Conservation (phyloP, 2,329 filamentous ascomycete genomes). For the Aspergillus latus region DNA sequence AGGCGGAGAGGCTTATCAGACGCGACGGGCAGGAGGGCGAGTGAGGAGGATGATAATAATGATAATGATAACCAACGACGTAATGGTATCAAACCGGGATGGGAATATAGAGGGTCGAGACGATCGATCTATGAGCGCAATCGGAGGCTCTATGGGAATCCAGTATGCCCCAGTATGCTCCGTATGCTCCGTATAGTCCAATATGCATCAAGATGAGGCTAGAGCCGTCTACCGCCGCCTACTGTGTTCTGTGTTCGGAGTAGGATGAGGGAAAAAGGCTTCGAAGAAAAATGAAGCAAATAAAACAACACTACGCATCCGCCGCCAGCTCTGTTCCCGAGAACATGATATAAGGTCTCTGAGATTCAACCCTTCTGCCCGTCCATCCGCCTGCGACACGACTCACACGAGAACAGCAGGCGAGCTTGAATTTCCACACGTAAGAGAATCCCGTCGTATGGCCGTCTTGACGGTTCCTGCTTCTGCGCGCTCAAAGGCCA, state of each 20-base stretch:
- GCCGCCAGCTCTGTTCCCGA: no score
- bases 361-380: no score
- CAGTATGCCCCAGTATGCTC: no score
- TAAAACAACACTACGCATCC: no score
- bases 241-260: background rate
- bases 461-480: slow-evolving; percentile 11
- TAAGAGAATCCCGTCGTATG: slow-evolving; percentile 23
- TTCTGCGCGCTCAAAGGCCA: slow-evolving; percentile 3
- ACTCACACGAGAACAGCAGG: background rate
- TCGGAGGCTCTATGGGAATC: background rate
- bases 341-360: no score
- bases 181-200: no score
- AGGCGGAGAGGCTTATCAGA: slow-evolving; percentile 30
- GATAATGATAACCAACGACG: slow-evolving; percentile 6
- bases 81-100: background rate
- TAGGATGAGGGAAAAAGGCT: background rate
- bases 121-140: slow-evolving; percentile 1
- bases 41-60: slow-evolving; percentile 1
- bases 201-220: background rate
- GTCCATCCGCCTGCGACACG: background rate
- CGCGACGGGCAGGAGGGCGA: background rate
- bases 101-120: background rate
- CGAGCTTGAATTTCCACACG: slow-evolving; percentile 26
- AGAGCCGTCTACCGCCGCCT: background rate
- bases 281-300: background rate